Conservation (phyloP, 805 yeast species). For the Hanseniaspora mollemarum region DNA sequence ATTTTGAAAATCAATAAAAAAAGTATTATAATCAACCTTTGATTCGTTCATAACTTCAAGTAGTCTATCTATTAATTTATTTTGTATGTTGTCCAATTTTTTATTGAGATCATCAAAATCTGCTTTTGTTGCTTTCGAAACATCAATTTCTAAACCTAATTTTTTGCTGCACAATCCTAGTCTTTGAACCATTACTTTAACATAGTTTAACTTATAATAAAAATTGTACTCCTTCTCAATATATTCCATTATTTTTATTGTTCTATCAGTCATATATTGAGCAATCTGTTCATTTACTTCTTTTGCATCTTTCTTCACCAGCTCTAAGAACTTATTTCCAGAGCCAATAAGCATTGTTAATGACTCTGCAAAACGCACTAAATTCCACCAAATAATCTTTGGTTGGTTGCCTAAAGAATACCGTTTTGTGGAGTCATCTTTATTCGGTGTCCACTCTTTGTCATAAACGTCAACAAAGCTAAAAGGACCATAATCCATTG, state of each 20-base stretch:
- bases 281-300: constrained; percentile 42
- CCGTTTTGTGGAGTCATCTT: constrained; percentile 61
- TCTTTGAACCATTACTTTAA: constrained; percentile 47
- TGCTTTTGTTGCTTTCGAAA: constrained; percentile 18
- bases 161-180: constrained; percentile 15
- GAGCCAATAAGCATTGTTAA: constrained; percentile 73
- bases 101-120: constrained; percentile 5
- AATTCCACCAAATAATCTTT: constrained; percentile 83
- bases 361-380: constrained; percentile 72
- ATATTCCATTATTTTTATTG: constrained; percentile 49
- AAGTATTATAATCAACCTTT: constrained; percentile 66
- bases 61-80: constrained; percentile 43
- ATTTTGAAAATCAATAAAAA: constrained; percentile 55
- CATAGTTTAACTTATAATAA: constrained; percentile 48
- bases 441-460: constrained; percentile 76
- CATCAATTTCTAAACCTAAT: constrained; percentile 41
- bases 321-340: constrained; percentile 42
- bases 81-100: constrained; percentile 21
- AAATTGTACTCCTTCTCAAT: constrained; percentile 57
- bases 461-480: constrained; percentile 79
- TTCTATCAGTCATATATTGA: constrained; percentile 44
- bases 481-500: constrained; percentile 92
- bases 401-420: constrained; percentile 82
- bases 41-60: constrained; percentile 49
- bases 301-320: constrained; percentile 26